Percentiles rank a stretch among this genome's conserved stretches.
Evolutionary conservation across 2,329 filamentous ascomycete genomes (phyloP).

Genomic region (Dactylellina parvicollis): DNA sequence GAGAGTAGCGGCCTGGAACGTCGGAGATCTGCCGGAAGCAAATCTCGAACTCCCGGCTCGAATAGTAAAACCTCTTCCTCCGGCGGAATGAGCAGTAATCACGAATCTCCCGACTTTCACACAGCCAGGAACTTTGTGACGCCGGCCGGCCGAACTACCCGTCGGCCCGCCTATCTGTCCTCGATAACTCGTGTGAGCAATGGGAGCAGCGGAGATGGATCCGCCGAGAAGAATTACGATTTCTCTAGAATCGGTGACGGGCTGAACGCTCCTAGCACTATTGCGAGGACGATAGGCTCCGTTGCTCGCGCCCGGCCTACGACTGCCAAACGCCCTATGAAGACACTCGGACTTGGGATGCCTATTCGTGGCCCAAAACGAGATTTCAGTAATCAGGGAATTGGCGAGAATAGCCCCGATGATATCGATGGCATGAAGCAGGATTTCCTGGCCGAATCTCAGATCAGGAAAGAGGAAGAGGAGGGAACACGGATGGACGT

Average conservation of each 20-base stretch:
- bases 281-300: constrained; percentile 42
- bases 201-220: constrained; percentile 43
- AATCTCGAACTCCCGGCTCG: constrained; percentile 44
- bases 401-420: constrained; percentile 31
- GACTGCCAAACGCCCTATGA: constrained; percentile 42
- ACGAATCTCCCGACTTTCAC: constrained; percentile 38
- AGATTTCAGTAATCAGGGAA: constrained; percentile 31
- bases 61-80: constrained; percentile 50
- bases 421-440: constrained; percentile 37
- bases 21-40: constrained; percentile 31
- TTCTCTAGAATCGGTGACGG: constrained; percentile 27
- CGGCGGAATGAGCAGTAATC: constrained; percentile 26
- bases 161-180: constrained; percentile 33
- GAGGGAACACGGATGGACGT: constrained; percentile 14
- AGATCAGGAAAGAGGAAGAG: constrained; percentile 39
- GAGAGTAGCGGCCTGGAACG: constrained; percentile 40
- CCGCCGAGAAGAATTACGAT: constrained; percentile 49
- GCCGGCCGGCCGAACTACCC: constrained; percentile 34
- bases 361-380: constrained; percentile 51
- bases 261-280: constrained; percentile 36
- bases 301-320: constrained; percentile 40
- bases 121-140: constrained; percentile 49
- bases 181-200: constrained; percentile 41
- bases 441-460: constrained; percentile 44
- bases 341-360: constrained; percentile 47